phyloP scores from a whole-genome alignment of 2,329 filamentous ascomycete genomes.

The Camillea tinctor region DNA sequence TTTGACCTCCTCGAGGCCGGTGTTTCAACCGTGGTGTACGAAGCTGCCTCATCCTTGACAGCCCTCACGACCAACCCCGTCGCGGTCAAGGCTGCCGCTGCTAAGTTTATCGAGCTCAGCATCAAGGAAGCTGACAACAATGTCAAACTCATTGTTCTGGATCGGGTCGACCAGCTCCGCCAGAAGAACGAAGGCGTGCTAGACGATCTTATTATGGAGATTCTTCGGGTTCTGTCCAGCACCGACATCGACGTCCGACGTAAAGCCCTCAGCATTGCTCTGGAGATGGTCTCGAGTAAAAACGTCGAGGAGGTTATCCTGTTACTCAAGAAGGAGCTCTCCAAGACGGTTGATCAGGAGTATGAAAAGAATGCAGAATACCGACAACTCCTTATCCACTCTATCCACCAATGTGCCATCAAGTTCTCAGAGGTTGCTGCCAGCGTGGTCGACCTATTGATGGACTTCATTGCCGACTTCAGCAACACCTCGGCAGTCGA shows the following conservation, averaged over 20 bases:
- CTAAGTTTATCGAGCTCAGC: slow-evolving; percentile 93
- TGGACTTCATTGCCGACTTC: slow-evolving; percentile 99
- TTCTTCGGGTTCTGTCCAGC: slow-evolving; percentile 89
- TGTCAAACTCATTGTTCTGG: slow-evolving; percentile 96
- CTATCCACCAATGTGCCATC: slow-evolving; percentile 97
- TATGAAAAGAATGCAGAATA: slow-evolving; percentile 99
- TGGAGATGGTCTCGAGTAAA: slow-evolving; percentile 98
- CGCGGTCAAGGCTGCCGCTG: slow-evolving; percentile 92
- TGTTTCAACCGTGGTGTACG: slow-evolving; percentile 93
- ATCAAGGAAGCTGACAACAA: slow-evolving; percentile 99
- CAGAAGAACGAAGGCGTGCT: slow-evolving; percentile 87
- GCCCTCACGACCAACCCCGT: slow-evolving; percentile 94
- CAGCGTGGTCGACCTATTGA: slow-evolving; percentile 92
- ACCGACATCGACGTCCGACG: slow-evolving; percentile 93
- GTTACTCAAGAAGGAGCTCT: slow-evolving; percentile 93
- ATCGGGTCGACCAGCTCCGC: slow-evolving; percentile 84
- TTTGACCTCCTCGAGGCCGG: slow-evolving; percentile 94
- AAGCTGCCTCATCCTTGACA: slow-evolving; percentile 92
- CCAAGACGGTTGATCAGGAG: slow-evolving; percentile 96
- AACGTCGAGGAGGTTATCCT: slow-evolving; percentile 98
- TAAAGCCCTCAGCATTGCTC: slow-evolving; percentile 84
- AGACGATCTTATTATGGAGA: slow-evolving; percentile 95
- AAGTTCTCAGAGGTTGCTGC: slow-evolving; percentile 98
- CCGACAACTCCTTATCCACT: slow-evolving; percentile 90
- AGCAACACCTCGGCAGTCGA: slow-evolving; percentile 96